Base-by-base conservation (phyloP, 2,329 filamentous ascomycete genomes). In the Apiospora saccharicola region DNA sequence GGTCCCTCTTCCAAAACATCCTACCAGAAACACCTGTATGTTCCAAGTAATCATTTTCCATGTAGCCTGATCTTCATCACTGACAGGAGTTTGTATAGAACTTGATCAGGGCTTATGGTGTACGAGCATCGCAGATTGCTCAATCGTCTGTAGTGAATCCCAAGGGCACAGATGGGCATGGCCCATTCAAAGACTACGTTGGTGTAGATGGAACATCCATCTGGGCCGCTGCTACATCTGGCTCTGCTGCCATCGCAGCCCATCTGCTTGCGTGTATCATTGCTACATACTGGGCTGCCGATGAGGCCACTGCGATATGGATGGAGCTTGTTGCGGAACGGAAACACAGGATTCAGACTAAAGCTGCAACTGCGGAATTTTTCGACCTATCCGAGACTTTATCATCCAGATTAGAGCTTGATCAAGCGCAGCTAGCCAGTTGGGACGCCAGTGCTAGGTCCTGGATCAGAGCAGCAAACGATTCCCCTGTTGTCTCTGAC, bases 211-310 rank as follows among this genome's bases (percentile, higher is more conserved):
- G 75, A 1, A 81, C 82, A 0, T 76, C 75, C 1, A 79, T 83
- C 3, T 83, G 81, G 81, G 82, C 82, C 3, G 80, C 80, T 0
- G 82, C 81, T 6, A 84, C 81, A 0, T 83, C 82, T 0, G 76
- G 78, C 1, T 43, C 69, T 1, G 72, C 70, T 0, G 78, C 80
- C 3, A 73, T 83, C 0, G 73, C 74, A 1, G 72, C 80, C 0
- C 78, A 83, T 70, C 74, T 83, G 0, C 72, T 81, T 8, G 79
- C 79, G 1, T 81, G 80, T 69, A 77, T 81, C 71, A 70, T 81
- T 1, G 79, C 79, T 3, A 69, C 78, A 16, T 73, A 75, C 10
- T 81, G 77, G 76, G 51, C 70, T 14, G 41, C 71, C 0, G 46
- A 74, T 1, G 73, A 81, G 67, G 80, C 80, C 1, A 76, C 72